Evolutionary conservation across 352 stramenopile genomes (phyloP).

Genomic region (Globisporangium acanthophoron): DNA sequence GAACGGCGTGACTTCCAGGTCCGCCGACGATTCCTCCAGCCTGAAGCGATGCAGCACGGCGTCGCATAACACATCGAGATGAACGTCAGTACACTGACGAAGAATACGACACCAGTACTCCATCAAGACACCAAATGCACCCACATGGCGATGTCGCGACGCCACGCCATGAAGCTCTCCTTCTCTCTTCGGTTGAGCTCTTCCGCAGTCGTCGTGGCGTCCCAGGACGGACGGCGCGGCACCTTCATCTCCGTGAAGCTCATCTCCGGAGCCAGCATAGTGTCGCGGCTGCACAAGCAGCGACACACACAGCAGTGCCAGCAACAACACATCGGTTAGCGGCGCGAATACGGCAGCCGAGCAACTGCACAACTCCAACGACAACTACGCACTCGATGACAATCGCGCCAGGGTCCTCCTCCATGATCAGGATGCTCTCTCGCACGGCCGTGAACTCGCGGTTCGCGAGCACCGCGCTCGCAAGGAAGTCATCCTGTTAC

Average conservation of each 20-base stretch:
- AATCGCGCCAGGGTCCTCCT: slow-evolving; percentile 51
- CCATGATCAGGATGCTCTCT: slow-evolving; percentile 81
- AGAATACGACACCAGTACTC: not conserved
- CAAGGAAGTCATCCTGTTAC: slow-evolving; percentile 88
- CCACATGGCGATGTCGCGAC: slow-evolving; percentile 92
- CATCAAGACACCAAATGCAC: slow-evolving; percentile 4
- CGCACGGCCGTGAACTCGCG: slow-evolving; percentile 90
- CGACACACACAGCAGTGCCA: not conserved
- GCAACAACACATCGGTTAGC: not conserved
- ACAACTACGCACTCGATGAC: slow-evolving; percentile 51
- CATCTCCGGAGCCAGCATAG: slow-evolving; percentile 69
- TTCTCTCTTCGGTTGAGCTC: slow-evolving; percentile 96
- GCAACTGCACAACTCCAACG: not conserved
- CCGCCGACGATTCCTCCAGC: slow-evolving; percentile 67
- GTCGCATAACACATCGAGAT: not conserved
- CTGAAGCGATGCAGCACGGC: slow-evolving; percentile 16
- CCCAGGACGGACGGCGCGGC: slow-evolving; percentile 94
- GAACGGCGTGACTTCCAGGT: slow-evolving; percentile 96
- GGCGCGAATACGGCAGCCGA: not conserved
- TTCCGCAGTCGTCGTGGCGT: slow-evolving; percentile 90
- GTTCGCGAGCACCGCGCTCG: slow-evolving; percentile 88
- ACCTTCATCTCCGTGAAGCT: slow-evolving; percentile 95
- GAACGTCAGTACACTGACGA: not conserved
- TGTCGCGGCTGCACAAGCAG: slow-evolving; percentile 32
- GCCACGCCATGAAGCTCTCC: slow-evolving; percentile 97